Evolutionary conservation across 768 basidiomycete species (phyloP), one percentile per base, ranked within the genome.

Genomic region (Gymnopilus dilepis): DNA sequence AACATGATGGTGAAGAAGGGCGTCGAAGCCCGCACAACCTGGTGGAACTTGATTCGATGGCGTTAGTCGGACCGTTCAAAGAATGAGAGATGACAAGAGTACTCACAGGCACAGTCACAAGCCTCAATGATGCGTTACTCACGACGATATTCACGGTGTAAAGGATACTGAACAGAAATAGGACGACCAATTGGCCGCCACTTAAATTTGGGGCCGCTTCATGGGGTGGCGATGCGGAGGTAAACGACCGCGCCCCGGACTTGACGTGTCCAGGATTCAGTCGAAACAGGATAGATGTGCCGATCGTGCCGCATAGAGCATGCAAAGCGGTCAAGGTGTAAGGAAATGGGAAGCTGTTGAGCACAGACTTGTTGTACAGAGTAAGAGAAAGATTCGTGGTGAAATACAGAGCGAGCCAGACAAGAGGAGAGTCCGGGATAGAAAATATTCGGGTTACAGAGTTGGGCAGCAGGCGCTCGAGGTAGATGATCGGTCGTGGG

Each of bases 71-170:
- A 26, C 34, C 41, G 19, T 22, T 40, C 17, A 45, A 30, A 52
- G 55, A 50, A 31, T 28, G 21, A 57, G 38, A 62, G 59, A 17
- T 41, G 59, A 24, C 13, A 53, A 26, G 40, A 37, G 28, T 40
- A 85, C 92, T 68, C 62, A 95, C 93, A 5, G 95, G 94, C 17
- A 97, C 85, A 6, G 95, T 95, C 37, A 98, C 95, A 19, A 97
- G 79, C 65, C 91, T 84, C 22, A 97, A 81, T 6, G 93, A 95
- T 30, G 95, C 78, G 74, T 99, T 99, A 78, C 94, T 96, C 50
- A 98, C 90, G 41, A 91, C 89, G 67, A 99, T 97, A 71, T 99
- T 99, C 72, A 97, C 77, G 4, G 96, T 92, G 74, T 97, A 99
- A 1, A 99, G 81, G 19, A 89, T 77, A 67, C 95, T 97, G 77